Conservation (phyloP, 345 rosid genomes). For the Corchorus olitorius region DNA sequence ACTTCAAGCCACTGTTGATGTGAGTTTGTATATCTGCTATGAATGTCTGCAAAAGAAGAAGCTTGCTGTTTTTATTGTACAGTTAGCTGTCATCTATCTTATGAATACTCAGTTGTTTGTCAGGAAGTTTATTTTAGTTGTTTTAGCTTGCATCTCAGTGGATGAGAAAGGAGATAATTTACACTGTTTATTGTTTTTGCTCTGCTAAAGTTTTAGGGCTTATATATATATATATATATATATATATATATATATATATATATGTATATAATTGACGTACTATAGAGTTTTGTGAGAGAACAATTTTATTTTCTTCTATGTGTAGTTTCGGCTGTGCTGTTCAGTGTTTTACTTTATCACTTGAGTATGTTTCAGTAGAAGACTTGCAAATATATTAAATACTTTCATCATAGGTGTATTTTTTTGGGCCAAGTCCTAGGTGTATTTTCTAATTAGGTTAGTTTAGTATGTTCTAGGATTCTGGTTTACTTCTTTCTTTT, state of each 20-base stretch:
- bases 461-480: neutral
- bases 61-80: neutral
- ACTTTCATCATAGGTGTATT: neutral
- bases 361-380: neutral
- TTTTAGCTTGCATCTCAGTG: neutral
- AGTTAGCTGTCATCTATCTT: neutral
- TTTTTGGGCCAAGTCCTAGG: neutral
- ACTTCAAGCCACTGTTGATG: neutral
- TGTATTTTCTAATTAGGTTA: conserved; percentile 1
- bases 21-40: neutral
- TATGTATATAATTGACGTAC: neutral
- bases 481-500: neutral
- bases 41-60: neutral
- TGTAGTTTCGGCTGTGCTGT: neutral
- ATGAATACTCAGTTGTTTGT: neutral
- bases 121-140: neutral
- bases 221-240: too few species aligned
- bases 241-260: neutral
- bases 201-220: neutral
- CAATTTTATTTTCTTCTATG: neutral
- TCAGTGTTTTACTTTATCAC: neutral
- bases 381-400: neutral
- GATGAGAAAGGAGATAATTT: neutral
- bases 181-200: neutral
- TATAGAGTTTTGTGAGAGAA: neutral